Evolutionary conservation across 176 grass and related monocot genomes (phyloP), one percentile per base, ranked within the genome.

Genomic region (Eremochloa ophiuroides): DNA sequence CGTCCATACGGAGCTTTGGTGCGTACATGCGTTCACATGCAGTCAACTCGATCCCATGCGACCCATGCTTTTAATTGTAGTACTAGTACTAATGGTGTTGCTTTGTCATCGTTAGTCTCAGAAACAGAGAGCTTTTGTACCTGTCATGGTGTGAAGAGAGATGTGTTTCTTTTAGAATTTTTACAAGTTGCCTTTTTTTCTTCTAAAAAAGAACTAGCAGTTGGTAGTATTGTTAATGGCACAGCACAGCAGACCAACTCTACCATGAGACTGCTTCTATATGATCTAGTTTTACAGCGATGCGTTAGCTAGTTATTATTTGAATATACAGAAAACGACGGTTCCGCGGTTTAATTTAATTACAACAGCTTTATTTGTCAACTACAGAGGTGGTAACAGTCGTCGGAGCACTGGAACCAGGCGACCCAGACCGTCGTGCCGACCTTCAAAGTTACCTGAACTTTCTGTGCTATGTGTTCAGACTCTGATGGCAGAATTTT

Each of bases 51-150:
- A 37, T 65, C 62, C 8, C 61, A 62, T 5, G 64, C 44, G 38
- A 66, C 44, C 33, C 80, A 28, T 73, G 85, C 73, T 87, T n/a
- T 87, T 77, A 44, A 44, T 62, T 26, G 1, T 59, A 59, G 8
- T 41, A 51, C 28, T 81, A 23, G n/a, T n/a, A 51, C 28, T 81
- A 23, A 20, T 15, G 51, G 9, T 11, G 13, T 18, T 31, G 14
- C 62, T 56, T 76, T 63, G 25, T 31, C 34, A 22, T 9, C 23
- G 40, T 1, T 17, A 44, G 40, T 12, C 6, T 71, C 12, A 6
- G 15, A 44, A 70, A 15, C 2, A 43, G 6, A 70, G 28, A 50
- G 27, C 28, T 73, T 74, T 50, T 38, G 30, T 83, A 71, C 16
- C 10, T 75, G 44, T 75, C 71, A 66, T 10, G 60, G 60, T 83